Evolutionary conservation across 352 stramenopile genomes (phyloP).

Genomic region (Phytophthora aleatoria): DNA sequence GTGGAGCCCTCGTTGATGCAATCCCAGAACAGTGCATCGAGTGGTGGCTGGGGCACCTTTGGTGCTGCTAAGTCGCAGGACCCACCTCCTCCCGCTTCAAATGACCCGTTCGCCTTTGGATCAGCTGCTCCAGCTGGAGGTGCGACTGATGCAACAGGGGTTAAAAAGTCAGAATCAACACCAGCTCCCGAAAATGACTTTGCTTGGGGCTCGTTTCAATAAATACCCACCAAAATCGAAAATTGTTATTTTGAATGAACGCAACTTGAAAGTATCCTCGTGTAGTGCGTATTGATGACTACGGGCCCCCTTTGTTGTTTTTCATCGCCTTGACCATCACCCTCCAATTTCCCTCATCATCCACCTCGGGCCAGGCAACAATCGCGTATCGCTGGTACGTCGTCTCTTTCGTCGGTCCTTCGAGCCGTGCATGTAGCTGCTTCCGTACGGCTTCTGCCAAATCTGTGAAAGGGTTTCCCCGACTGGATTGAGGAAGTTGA

Average conservation of each 20-base stretch:
- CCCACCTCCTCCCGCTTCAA: slow-evolving; percentile 15
- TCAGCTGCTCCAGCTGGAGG: slow-evolving; percentile 3
- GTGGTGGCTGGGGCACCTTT: slow-evolving; percentile 29
- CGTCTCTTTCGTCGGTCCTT: background rate
- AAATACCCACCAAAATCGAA: background rate
- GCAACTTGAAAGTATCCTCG: background rate
- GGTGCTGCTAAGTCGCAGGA: slow-evolving; percentile 17
- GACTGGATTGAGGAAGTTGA: slow-evolving; percentile 3
- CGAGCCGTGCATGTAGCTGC: background rate
- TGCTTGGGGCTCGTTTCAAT: slow-evolving; percentile 34
- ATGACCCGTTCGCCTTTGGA: slow-evolving; percentile 26
- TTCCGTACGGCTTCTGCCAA: slow-evolving; percentile 3
- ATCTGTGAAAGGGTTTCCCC: background rate
- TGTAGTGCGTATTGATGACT: too few species aligned
- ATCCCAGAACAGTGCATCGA: slow-evolving; percentile 24
- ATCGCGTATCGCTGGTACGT: background rate
- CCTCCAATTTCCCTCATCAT: too few species aligned
- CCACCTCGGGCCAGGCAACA: background rate
- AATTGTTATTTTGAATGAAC: background rate
- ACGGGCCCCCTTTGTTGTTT: too few species aligned
- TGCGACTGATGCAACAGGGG: background rate
- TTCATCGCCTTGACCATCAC: too few species aligned
- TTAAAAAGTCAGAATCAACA: slow-evolving; percentile 6
- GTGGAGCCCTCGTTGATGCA: slow-evolving; percentile 18
- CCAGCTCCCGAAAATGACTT: slow-evolving; percentile 22